Percentiles rank a stretch among this genome's conserved stretches.
Evolutionary conservation across 2,329 filamentous ascomycete species (phyloP).

Genomic region (Stagonosporopsis vannaccii): DNA sequence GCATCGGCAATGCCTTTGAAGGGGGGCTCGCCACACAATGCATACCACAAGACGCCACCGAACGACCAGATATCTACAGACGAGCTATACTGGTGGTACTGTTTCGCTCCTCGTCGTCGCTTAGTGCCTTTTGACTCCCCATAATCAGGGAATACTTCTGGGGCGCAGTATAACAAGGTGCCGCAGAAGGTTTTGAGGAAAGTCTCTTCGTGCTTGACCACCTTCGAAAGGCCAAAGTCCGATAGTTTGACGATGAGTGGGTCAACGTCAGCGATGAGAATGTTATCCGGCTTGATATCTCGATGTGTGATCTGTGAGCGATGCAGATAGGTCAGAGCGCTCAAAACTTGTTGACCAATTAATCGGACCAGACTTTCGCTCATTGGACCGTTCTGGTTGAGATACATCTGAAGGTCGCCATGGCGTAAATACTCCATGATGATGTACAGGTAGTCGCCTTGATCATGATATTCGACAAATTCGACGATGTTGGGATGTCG

Average conservation of each 20-base stretch:
- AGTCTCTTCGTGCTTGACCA: constrained; percentile 86
- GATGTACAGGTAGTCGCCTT: constrained; percentile 83
- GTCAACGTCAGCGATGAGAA: constrained; percentile 76
- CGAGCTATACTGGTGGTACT: constrained; percentile 76
- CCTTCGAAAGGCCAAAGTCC: constrained; percentile 96
- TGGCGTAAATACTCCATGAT: constrained; percentile 92
- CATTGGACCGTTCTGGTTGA: constrained; percentile 68
- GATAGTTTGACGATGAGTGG: constrained; percentile 89
- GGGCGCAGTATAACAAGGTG: constrained; percentile 92
- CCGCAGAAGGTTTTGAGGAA: constrained; percentile 97
- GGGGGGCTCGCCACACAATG: constrained; percentile 80
- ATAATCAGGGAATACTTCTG: constrained; percentile 91
- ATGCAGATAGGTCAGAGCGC: constrained; percentile 87
- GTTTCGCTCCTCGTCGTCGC: constrained; percentile 62
- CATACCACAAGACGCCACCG: constrained; percentile 88
- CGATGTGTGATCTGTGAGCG: constrained; percentile 89
- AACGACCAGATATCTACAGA: constrained; percentile 97
- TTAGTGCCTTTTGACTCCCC: constrained; percentile 71
- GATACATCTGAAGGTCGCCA: constrained; percentile 81
- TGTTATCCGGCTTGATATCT: constrained; percentile 99
- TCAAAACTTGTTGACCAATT: constrained; percentile 78
- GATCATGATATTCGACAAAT: constrained; percentile 88
- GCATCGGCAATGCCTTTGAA: constrained; percentile 80
- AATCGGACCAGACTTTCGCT: constrained; percentile 72
- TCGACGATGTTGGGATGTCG: constrained; percentile 89